These are phyloP conservation scores for Lipomyces yamanashiensis DNA, from an alignment of 805 yeast genomes.

Conservation along the genomic window DNA sequence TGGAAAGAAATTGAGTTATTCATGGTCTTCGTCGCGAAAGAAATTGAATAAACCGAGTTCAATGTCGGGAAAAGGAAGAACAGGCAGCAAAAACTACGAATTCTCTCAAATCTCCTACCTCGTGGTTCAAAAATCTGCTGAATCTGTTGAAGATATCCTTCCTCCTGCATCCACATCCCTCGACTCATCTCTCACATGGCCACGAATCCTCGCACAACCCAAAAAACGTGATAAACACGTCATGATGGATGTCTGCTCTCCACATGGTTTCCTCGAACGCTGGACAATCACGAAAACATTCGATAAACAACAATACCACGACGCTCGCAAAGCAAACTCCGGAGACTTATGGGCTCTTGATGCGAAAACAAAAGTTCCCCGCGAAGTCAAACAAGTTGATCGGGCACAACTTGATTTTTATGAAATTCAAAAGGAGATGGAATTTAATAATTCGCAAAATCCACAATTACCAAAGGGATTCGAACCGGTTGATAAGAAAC, in stretches of 20 bases:
- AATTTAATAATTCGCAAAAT: no score
- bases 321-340: slow-evolving; percentile 80
- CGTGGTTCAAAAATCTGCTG: slow-evolving; percentile 60
- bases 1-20: slow-evolving; percentile 73
- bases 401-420: not conserved
- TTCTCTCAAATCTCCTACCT: slow-evolving; percentile 69
- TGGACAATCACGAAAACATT: slow-evolving; percentile 85
- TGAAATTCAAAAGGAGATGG: not conserved
- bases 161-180: not conserved
- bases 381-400: not conserved
- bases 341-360: slow-evolving; percentile 89
- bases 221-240: slow-evolving; percentile 82
- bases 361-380: slow-evolving; percentile 52
- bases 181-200: slow-evolving; percentile 55
- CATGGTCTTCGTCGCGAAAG: slow-evolving; percentile 55
- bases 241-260: slow-evolving; percentile 73
- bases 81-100: slow-evolving; percentile 68
- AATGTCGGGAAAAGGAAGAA: slow-evolving; percentile 68
- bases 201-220: slow-evolving; percentile 75
- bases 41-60: slow-evolving; percentile 53
- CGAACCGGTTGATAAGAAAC: not conserved
- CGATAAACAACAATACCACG: slow-evolving; percentile 73
- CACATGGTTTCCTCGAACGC: slow-evolving; percentile 78
- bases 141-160: slow-evolving; percentile 40
- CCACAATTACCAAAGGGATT: not conserved